Conservation (phyloP, 1,284 basidiomycete genomes). For the Ceratobasidium sp. region DNA sequence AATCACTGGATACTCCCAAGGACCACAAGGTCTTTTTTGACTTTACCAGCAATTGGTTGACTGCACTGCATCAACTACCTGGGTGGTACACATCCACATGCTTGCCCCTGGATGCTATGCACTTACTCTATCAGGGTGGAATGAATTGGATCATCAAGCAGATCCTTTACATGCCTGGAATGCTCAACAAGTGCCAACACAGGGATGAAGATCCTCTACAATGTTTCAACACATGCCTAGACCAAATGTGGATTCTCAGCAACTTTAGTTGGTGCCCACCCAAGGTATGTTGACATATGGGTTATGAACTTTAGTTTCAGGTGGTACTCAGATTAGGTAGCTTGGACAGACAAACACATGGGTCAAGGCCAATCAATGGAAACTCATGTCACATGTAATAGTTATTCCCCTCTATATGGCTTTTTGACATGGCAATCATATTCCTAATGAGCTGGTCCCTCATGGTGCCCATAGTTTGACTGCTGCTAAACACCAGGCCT, state of each 20-base stretch:
- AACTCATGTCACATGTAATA: slow-evolving; percentile 4
- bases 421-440: slow-evolving; percentile 1
- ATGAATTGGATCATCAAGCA: slow-evolving; percentile 39
- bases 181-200: neutral
- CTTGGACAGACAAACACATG: slow-evolving; percentile 11
- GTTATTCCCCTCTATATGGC: slow-evolving; percentile 20
- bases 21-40: neutral
- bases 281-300: no score
- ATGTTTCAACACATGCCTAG: slow-evolving; percentile 1
- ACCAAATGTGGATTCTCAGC: slow-evolving; percentile 19
- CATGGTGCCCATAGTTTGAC: neutral
- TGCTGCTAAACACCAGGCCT: neutral
- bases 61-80: slow-evolving; percentile 15
- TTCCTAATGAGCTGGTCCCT: neutral
- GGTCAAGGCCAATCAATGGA: slow-evolving; percentile 29
- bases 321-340: no score
- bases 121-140: slow-evolving; percentile 30
- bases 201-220: neutral
- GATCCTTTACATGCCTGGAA: slow-evolving; percentile 16
- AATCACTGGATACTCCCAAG: neutral
- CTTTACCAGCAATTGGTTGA: slow-evolving; percentile 12
- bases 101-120: slow-evolving; percentile 32
- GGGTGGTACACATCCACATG: slow-evolving; percentile 23
- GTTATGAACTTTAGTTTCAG: no score
- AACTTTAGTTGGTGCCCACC: slow-evolving; percentile 17